Conservation (phyloP, 441 rosid genomes). For the Dalechampia spathulata region DNA sequence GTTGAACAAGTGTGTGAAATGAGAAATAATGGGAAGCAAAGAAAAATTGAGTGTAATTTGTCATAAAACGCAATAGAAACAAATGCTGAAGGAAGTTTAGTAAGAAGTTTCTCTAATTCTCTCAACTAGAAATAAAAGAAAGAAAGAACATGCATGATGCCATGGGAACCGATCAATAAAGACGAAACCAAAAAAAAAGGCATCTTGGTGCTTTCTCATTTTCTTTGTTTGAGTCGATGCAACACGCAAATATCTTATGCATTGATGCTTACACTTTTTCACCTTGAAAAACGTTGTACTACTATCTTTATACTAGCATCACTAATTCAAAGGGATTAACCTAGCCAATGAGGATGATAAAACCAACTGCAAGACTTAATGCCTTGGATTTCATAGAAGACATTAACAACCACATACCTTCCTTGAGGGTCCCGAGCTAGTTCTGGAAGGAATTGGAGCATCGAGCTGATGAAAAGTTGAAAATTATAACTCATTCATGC, state of each 20-base stretch:
- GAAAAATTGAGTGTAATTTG: not conserved
- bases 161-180: not conserved
- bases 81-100: not conserved
- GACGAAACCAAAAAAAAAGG: not conserved
- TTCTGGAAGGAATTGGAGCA: slow-evolving; percentile 64
- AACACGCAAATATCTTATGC: not conserved
- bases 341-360: not conserved
- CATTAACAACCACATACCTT: slow-evolving; percentile 53
- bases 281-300: not conserved
- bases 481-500: slow-evolving; percentile 12
- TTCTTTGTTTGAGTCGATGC: not conserved
- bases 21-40: not conserved
- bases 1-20: not conserved
- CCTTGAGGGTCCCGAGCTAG: slow-evolving; percentile 73
- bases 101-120: not conserved
- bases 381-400: slow-evolving; percentile 1
- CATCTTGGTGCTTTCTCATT: not conserved
- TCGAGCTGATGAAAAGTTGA: slow-evolving; percentile 45
- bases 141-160: slow-evolving; percentile 6
- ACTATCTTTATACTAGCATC: not conserved
- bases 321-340: not conserved
- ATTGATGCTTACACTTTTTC: not conserved
- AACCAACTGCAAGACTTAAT: not conserved
- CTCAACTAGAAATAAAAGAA: not conserved
- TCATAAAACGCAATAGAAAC: not conserved